phyloP scores from a whole-genome alignment of 805 yeast genomes.

The Schizosaccharomyces japonicus region DNA sequence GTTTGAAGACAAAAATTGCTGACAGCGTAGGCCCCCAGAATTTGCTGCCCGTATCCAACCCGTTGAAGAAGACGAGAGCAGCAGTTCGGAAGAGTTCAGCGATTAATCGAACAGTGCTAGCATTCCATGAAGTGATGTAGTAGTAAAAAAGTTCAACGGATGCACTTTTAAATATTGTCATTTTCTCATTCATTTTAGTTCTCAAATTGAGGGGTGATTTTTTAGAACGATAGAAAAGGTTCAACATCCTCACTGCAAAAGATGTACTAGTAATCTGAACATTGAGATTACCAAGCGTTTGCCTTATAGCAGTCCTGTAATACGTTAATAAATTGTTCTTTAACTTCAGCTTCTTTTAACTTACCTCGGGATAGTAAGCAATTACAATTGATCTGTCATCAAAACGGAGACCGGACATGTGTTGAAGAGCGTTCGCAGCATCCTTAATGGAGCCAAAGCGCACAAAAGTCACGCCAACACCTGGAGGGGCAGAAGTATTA shows the following conservation, averaged over 20 bases:
- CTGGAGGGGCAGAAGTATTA: constrained; percentile 28
- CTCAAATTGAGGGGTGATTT: too few species aligned
- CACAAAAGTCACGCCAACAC: constrained; percentile 50
- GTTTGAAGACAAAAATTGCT: too few species aligned
- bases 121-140: too few species aligned
- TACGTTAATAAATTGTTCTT: not conserved
- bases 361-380: constrained; percentile 30
- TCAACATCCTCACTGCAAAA: too few species aligned
- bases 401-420: constrained; percentile 40
- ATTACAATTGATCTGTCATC: constrained; percentile 47
- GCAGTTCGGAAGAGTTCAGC: not conserved
- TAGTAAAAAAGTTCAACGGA: too few species aligned
- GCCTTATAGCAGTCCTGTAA: constrained; percentile 2
- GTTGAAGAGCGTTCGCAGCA: constrained; percentile 32
- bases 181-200: too few species aligned
- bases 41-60: not conserved
- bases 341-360: constrained; percentile 18
- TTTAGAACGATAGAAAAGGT: too few species aligned
- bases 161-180: too few species aligned
- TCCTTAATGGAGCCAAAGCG: constrained; percentile 30
- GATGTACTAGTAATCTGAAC: too few species aligned
- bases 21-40: not conserved
- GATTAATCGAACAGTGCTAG: too few species aligned
- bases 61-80: not conserved
- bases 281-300: constrained; percentile 1